A percentile compares a stretch with the other conserved stretches of the same genome.
These are phyloP conservation scores for Solanum virginianum DNA, from an alignment of 257 asterid species.

Conservation along the genomic window DNA sequence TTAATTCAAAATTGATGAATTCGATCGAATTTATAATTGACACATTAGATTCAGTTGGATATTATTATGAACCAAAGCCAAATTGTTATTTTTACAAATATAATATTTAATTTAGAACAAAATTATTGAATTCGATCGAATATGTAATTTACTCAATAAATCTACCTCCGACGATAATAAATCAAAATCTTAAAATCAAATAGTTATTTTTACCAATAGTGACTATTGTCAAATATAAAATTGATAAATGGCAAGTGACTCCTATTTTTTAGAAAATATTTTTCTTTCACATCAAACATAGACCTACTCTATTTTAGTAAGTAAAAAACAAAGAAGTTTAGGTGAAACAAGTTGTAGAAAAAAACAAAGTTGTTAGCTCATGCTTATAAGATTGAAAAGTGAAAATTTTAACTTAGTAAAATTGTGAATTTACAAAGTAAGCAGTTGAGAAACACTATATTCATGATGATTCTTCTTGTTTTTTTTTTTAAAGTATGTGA, in stretches of 20 bases:
- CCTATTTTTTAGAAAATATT: background rate
- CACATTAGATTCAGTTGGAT: too few species aligned
- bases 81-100: background rate
- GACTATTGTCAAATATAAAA: background rate
- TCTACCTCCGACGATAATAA: background rate
- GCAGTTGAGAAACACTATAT: background rate
- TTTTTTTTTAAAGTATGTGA: background rate
- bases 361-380: background rate
- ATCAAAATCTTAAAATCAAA: background rate
- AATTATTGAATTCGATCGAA: background rate
- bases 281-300: background rate
- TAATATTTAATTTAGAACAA: background rate
- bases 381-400: background rate
- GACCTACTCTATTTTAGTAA: background rate
- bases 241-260: background rate
- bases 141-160: background rate
- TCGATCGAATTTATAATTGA: too few species aligned
- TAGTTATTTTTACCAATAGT: background rate
- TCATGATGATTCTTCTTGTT: background rate
- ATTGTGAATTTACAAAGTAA: background rate
- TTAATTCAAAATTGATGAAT: too few species aligned
- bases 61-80: background rate
- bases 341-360: background rate
- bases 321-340: background rate
- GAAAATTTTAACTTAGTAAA: background rate